A percentile compares a stretch with the other conserved stretches of the same genome.
Conservation (phyloP, 805 yeast genomes). For the Pichia deserticola region DNA sequence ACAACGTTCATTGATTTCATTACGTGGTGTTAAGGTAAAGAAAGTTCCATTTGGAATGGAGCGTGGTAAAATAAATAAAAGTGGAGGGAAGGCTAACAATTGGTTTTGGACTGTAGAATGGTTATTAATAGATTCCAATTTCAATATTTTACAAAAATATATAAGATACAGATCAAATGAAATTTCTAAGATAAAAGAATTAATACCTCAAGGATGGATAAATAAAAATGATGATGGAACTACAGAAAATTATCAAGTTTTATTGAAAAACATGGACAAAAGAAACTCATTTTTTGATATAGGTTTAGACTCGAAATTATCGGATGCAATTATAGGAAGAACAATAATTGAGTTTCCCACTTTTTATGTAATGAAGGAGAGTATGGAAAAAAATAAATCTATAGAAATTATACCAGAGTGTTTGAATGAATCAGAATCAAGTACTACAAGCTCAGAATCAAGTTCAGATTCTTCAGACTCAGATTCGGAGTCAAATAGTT, state of each 20-base stretch:
- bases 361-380: conserved; percentile 33
- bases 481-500: not conserved
- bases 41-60: conserved; percentile 70
- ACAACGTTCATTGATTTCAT: conserved; percentile 7
- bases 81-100: conserved; percentile 51
- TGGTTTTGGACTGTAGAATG: conserved; percentile 80
- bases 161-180: conserved; percentile 39
- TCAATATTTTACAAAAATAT: conserved; percentile 12
- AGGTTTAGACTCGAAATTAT: not conserved
- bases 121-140: conserved; percentile 33
- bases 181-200: conserved; percentile 26
- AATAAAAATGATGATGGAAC: not conserved
- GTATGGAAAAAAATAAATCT: conserved; percentile 18
- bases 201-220: conserved; percentile 31
- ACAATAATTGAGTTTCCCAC: conserved; percentile 77
- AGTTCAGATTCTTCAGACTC: not conserved
- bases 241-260: conserved; percentile 10
- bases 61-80: conserved; percentile 44
- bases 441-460: conserved; percentile 1
- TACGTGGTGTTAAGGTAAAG: conserved; percentile 59
- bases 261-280: conserved; percentile 30
- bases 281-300: not conserved
- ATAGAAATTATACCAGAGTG: not conserved
- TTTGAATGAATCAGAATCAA: not conserved
- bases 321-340: conserved; percentile 42